Evolutionary conservation across 768 basidiomycete genomes (phyloP).

Genomic region (Boletus rufocinnamomeus): DNA sequence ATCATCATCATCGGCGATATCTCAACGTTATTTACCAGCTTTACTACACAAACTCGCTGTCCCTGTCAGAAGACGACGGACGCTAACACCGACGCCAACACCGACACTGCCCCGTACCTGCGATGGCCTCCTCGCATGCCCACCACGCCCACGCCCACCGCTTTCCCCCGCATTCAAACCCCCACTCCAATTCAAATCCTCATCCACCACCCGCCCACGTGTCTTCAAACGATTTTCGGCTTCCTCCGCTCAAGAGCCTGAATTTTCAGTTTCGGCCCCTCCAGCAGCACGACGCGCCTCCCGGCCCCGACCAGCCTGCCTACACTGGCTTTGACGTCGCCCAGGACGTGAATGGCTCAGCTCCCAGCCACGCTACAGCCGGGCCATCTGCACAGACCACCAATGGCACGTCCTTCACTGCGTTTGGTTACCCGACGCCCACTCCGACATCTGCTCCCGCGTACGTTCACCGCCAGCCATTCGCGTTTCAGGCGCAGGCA

Average conservation of each 20-base stretch:
- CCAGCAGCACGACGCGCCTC: conserved; percentile 22
- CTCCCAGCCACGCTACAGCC: neutral
- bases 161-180: conserved; percentile 12
- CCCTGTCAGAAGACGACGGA: conserved; percentile 5
- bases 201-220: conserved; percentile 39
- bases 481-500: conserved; percentile 20
- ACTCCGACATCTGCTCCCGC: conserved; percentile 24
- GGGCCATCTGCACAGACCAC: neutral
- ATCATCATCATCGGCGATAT: conserved; percentile 20
- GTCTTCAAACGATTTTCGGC: conserved; percentile 49
- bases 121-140: conserved; percentile 50
- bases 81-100: conserved; percentile 2
- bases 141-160: conserved; percentile 38
- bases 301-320: conserved; percentile 13
- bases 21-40: conserved; percentile 15
- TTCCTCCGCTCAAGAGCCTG: conserved; percentile 74
- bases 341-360: conserved; percentile 18
- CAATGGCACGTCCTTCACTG: conserved; percentile 22
- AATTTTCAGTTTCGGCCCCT: conserved; percentile 54
- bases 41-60: neutral
- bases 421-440: conserved; percentile 27
- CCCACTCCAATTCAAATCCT: conserved; percentile 32
- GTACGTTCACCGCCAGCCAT: conserved; percentile 26
- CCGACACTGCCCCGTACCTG: conserved; percentile 4
- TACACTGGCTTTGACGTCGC: conserved; percentile 23